Evolutionary conservation across 2,329 filamentous ascomycete species (phyloP).

Genomic region (Thelonectria discophora): DNA sequence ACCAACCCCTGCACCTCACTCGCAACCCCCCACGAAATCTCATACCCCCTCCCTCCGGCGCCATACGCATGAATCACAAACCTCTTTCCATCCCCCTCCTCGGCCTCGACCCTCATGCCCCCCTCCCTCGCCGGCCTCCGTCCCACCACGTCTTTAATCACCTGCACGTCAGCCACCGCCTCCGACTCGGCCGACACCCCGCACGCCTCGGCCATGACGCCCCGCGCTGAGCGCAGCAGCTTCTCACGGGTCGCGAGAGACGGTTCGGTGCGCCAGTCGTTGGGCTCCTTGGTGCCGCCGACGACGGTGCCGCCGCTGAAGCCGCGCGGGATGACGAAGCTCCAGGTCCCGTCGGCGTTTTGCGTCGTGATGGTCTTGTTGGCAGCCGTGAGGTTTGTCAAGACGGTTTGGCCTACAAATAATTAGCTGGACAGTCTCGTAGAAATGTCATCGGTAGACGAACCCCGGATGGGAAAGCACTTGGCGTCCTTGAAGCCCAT

Average conservation of each 20-base stretch:
- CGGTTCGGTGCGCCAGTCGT: slow-evolving; percentile 63
- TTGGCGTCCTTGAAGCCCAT: slow-evolving; percentile 46
- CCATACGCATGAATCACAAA: slow-evolving; percentile 66
- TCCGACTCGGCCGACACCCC: background rate
- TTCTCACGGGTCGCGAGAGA: slow-evolving; percentile 55
- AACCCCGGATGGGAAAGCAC: slow-evolving; percentile 48
- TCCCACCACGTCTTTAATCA: slow-evolving; percentile 57
- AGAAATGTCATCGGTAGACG: background rate
- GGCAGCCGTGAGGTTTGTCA: slow-evolving; percentile 50
- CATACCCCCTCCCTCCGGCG: slow-evolving; percentile 68
- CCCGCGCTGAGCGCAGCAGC: slow-evolving; percentile 26
- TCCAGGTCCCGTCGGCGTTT: slow-evolving; percentile 69
- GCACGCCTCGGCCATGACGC: slow-evolving; percentile 29
- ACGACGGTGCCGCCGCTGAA: slow-evolving; percentile 71
- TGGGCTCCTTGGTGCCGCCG: slow-evolving; percentile 70
- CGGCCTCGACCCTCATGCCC: slow-evolving; percentile 54
- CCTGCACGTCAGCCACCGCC: slow-evolving; percentile 46
- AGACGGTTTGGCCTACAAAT: slow-evolving; percentile 46
- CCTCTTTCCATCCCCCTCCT: slow-evolving; percentile 29
- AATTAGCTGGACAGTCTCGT: background rate
- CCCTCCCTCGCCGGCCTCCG: slow-evolving; percentile 56
- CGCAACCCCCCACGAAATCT: slow-evolving; percentile 69
- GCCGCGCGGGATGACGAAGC: slow-evolving; percentile 69
- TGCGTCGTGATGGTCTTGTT: slow-evolving; percentile 64
- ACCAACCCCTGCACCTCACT: slow-evolving; percentile 51